These are phyloP conservation scores for Pseudogymnoascus sp. DNA, from an alignment of 2,329 filamentous ascomycete species.

Conservation along the genomic window DNA sequence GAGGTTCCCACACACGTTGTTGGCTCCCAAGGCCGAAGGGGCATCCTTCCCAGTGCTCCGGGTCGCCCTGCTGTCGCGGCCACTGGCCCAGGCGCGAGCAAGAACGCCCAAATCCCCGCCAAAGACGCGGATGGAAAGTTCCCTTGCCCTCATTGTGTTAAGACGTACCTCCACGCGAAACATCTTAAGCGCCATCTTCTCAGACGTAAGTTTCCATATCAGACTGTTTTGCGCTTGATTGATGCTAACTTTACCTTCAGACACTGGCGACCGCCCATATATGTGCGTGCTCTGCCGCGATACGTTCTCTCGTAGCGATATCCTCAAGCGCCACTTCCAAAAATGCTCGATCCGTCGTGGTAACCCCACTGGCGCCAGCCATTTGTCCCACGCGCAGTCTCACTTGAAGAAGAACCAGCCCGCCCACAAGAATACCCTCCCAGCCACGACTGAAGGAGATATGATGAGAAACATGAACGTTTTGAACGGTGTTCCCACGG, in stretches of 20 bases:
- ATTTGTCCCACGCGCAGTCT: slow-evolving; percentile 85
- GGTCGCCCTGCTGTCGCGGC: slow-evolving; percentile 73
- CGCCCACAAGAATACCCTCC: slow-evolving; percentile 46
- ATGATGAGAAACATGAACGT: slow-evolving; percentile 54
- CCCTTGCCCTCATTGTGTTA: slow-evolving; percentile 94
- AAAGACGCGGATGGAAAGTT: slow-evolving; percentile 98
- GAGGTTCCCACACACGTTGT: slow-evolving; percentile 83
- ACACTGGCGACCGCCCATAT: slow-evolving; percentile 96
- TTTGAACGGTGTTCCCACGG: slow-evolving; percentile 50
- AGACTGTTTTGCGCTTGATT: not conserved
- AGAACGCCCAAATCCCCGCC: slow-evolving; percentile 77
- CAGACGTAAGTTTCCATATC: slow-evolving; percentile 65
- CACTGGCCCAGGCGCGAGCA: slow-evolving; percentile 59
- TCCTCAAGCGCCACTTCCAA: slow-evolving; percentile 97
- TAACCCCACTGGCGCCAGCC: slow-evolving; percentile 89
- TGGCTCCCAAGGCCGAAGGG: slow-evolving; percentile 84
- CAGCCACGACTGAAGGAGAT: slow-evolving; percentile 45
- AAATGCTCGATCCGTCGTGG: slow-evolving; percentile 96
- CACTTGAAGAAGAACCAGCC: slow-evolving; percentile 73
- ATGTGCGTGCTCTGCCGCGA: slow-evolving; percentile 97
- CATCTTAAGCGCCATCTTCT: slow-evolving; percentile 94
- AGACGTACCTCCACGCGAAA: slow-evolving; percentile 96
- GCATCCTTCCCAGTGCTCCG: slow-evolving; percentile 84
- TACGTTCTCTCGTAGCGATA: slow-evolving; percentile 96
- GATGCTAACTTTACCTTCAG: slow-evolving; percentile 40